Evolutionary conservation across 2,329 filamentous ascomycete species (phyloP).

Genomic region (Arthrobotrys sphaeroides): DNA sequence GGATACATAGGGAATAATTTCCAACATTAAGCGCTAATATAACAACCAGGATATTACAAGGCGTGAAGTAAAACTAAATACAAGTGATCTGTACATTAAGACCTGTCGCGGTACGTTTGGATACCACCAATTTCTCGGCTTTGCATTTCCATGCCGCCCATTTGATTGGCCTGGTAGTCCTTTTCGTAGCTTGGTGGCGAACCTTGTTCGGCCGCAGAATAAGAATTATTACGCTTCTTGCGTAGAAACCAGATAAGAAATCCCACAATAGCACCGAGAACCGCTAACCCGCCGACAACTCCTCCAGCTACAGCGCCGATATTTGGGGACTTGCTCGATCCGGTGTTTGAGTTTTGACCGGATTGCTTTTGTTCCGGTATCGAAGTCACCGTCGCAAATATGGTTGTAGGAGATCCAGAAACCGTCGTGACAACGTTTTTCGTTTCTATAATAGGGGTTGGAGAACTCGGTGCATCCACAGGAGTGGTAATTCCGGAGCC

Average conservation of each 20-base stretch:
- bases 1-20: too few species aligned
- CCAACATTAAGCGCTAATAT: neutral
- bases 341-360: neutral
- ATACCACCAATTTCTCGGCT: conserved; percentile 34
- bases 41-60: neutral
- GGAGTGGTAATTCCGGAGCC: neutral
- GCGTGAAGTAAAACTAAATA: too few species aligned
- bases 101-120: conserved; percentile 20
- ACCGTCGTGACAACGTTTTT: conserved; percentile 20
- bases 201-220: conserved; percentile 1
- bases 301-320: conserved; percentile 38
- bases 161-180: neutral
- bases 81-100: conserved; percentile 3
- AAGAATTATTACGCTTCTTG: conserved; percentile 14
- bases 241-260: conserved; percentile 24
- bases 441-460: conserved; percentile 14
- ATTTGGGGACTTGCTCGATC: neutral
- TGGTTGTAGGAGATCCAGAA: conserved; percentile 23
- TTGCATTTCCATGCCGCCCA: conserved; percentile 33
- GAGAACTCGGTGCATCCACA: neutral
- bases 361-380: neutral
- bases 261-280: conserved; percentile 15
- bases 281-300: conserved; percentile 38
- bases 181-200: conserved; percentile 22
- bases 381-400: conserved; percentile 13